Base-by-base conservation (phyloP, 2,329 filamentous ascomycete species). In the Coniosporium tulheliwenetii region DNA sequence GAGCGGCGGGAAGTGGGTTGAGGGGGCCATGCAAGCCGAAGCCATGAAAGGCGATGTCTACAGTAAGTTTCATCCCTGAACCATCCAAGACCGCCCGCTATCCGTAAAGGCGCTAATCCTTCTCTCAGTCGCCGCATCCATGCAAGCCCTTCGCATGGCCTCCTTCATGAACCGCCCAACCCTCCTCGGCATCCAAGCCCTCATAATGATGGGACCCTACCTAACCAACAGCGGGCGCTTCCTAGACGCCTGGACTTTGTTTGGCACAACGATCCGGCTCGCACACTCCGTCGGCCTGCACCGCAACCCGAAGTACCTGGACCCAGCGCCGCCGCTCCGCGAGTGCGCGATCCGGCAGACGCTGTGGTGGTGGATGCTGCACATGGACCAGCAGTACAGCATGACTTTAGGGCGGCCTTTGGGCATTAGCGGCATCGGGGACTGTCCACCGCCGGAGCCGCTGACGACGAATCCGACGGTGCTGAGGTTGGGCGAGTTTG, bases 281-380 rank as follows among this genome's bases (percentile, higher is more conserved):
- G 66, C 66, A 5, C 66, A 70, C 37, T 63, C 65, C 1, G 65
- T 69, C 37, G 66, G 66, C 5, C 56, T 70, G 13, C 66, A 70
- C 47, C 62, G 66, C 5, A 62, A 69, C 44, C 65, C 66, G 1
- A 65, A 61, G 43, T 58, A 60, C 36, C 57, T 67, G 19, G 57
- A 69, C 41, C 62, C 65, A 13, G 48, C 60, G 3, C 58, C 59
- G 30, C 57, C 61, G 1, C 53, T 61, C 7, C 55, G 58, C 16
- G 64, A 69, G 46, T 59, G 57, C 38, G 57, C 57, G 10, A 54
- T 63, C 10, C 56, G 66, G 5, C 63, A 61, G 39, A 60, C 60
- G 12, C 51, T 69, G 1, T 70, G 66, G 66, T 70, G 66, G 66
- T 67, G 65, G 62, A 65, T 70, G 57, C 48, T 70, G n/a, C 64